Conservation (phyloP, 2,329 filamentous ascomycete species). For the Colletotrichum caudatum region DNA sequence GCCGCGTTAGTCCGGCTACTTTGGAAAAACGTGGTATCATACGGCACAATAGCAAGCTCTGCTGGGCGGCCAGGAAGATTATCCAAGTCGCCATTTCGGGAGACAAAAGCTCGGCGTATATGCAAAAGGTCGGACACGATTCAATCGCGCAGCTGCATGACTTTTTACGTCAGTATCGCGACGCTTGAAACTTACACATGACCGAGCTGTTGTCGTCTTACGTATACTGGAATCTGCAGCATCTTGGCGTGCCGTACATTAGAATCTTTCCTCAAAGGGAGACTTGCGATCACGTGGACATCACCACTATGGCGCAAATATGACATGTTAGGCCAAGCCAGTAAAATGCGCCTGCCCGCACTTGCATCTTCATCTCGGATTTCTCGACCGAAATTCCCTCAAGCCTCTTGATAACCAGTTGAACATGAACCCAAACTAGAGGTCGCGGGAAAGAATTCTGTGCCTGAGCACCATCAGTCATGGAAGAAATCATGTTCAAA, state of each 20-base stretch:
- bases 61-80: slow-evolving; percentile 30
- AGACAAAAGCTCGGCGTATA: slow-evolving; percentile 34
- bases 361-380: not conserved
- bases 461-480: not conserved
- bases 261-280: not conserved
- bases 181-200: not conserved
- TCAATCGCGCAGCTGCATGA: slow-evolving; percentile 32
- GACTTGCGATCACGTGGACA: not conserved
- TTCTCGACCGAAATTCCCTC: not conserved
- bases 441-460: not conserved
- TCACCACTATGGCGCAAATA: not conserved
- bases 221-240: not conserved
- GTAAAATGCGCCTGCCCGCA: not conserved
- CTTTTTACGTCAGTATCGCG: slow-evolving; percentile 33
- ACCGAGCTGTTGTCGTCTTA: not conserved
- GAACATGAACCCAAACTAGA: not conserved
- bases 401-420: not conserved
- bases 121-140: slow-evolving; percentile 38
- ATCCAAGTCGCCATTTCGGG: slow-evolving; percentile 32
- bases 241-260: not conserved
- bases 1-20: not conserved
- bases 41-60: slow-evolving; percentile 39
- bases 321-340: not conserved
- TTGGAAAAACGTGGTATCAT: slow-evolving; percentile 28
- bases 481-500: not conserved